Percentiles rank a stretch among this genome's conserved stretches.
These are phyloP conservation scores for Blastocystis sp. DNA, from an alignment of 352 stramenopile genomes.

Conservation along the genomic window DNA sequence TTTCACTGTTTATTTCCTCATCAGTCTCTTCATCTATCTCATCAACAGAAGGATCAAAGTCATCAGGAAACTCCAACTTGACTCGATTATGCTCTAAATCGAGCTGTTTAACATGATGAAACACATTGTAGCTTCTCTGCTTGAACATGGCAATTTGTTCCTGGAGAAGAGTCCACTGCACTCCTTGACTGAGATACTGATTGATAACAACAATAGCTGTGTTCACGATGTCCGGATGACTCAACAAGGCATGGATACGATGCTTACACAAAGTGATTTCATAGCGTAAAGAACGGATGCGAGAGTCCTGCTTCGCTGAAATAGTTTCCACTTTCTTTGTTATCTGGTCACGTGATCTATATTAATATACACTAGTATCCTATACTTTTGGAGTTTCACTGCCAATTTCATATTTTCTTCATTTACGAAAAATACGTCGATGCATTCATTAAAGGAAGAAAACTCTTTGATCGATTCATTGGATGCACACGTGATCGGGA, in stretches of 20 bases:
- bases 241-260: background rate
- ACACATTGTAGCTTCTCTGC: constrained; percentile 76
- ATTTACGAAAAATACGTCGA: constrained; percentile 37
- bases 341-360: background rate
- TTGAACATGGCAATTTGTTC: constrained; percentile 70
- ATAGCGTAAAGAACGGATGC: background rate
- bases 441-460: constrained; percentile 21
- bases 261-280: background rate
- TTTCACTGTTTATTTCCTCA: background rate
- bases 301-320: background rate
- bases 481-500: background rate
- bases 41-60: constrained; percentile 64
- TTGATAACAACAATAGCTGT: constrained; percentile 69
- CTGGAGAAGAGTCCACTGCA: constrained; percentile 78
- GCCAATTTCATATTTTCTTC: constrained; percentile 31
- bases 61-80: constrained; percentile 73
- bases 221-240: constrained; percentile 18
- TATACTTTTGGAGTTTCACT: background rate
- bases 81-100: constrained; percentile 77
- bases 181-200: constrained; percentile 75
- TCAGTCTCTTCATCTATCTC: constrained; percentile 16
- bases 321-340: constrained; percentile 32
- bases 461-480: background rate
- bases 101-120: constrained; percentile 76
- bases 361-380: background rate